These are phyloP conservation scores for Prillingera fragicola DNA, from an alignment of 1,284 basidiomycete species.

Conservation along the genomic window DNA sequence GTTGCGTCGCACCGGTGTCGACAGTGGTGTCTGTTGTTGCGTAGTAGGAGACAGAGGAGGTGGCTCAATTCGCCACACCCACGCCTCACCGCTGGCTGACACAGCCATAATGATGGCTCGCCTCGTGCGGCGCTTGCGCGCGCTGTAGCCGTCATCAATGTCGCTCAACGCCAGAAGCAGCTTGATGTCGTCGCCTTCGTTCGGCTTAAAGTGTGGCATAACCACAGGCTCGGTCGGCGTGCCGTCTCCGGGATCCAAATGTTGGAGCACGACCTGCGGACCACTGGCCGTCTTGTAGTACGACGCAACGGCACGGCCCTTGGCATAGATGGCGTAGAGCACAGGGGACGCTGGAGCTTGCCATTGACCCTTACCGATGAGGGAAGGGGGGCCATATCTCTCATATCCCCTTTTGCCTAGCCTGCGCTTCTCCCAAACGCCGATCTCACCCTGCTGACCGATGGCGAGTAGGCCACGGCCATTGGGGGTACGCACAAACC, in stretches of 20 bases:
- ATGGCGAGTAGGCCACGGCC: constrained; percentile 42
- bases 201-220: constrained; percentile 34
- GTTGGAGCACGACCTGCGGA: constrained; percentile 32
- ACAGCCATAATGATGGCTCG: constrained; percentile 42
- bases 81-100: constrained; percentile 32
- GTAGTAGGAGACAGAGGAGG: constrained; percentile 11
- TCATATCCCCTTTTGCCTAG: constrained; percentile 24
- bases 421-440: constrained; percentile 38
- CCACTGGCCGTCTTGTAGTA: constrained; percentile 19
- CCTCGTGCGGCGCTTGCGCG: constrained; percentile 28
- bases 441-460: constrained; percentile 34
- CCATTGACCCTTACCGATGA: constrained; percentile 43
- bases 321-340: constrained; percentile 39
- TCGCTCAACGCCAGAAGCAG: constrained; percentile 45
- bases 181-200: constrained; percentile 31
- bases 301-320: constrained; percentile 43
- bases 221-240: constrained; percentile 25
- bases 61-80: constrained; percentile 43
- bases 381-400: constrained; percentile 6
- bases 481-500: constrained; percentile 45
- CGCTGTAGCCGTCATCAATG: constrained; percentile 46
- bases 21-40: not conserved
- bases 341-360: constrained; percentile 10
- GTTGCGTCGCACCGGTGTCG: not conserved
- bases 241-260: constrained; percentile 30